These are phyloP conservation scores for Alternaria hordeiaustralica DNA, from an alignment of 2,329 filamentous ascomycete genomes.

Conservation along the genomic window DNA sequence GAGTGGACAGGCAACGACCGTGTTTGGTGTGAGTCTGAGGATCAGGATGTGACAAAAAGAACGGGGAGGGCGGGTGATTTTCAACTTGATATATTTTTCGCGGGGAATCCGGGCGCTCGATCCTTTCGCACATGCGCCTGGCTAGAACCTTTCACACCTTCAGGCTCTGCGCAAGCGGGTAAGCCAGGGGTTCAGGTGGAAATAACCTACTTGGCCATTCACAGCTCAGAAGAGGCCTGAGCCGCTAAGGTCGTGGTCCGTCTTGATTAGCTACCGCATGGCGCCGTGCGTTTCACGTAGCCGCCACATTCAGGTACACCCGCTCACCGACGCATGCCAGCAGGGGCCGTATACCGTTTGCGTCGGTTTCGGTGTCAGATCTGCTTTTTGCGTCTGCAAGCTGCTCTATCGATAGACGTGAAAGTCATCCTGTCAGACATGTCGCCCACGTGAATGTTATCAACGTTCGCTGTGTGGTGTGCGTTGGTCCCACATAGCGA, in stretches of 20 bases:
- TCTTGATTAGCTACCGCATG: conserved; percentile 5
- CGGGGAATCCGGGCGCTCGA: conserved; percentile 1
- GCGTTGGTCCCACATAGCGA: not conserved
- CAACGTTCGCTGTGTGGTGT: not conserved
- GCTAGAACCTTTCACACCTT: not conserved
- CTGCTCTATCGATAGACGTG: not conserved
- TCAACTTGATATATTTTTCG: conserved; percentile 8
- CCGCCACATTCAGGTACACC: conserved; percentile 16
- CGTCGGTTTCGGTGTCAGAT: not conserved
- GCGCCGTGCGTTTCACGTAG: conserved; percentile 12
- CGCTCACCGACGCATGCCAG: conserved; percentile 1
- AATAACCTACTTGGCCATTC: conserved; percentile 5
- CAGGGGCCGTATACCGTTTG: conserved; percentile 3
- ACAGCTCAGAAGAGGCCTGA: conserved; percentile 1
- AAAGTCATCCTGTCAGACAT: not conserved
- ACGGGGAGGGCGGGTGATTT: conserved; percentile 5
- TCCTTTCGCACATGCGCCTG: not conserved
- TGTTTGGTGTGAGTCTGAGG: conserved; percentile 8
- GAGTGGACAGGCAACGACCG: conserved; percentile 12
- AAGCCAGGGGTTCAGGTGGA: conserved; percentile 9
- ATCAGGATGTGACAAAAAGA: conserved; percentile 4
- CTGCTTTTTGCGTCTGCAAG: not conserved
- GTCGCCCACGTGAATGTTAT: not conserved
- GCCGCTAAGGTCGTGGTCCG: conserved; percentile 4
- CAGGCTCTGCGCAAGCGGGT: conserved; percentile 10